Conservation (phyloP, 441 rosid species). For the Populus hybrid region DNA sequence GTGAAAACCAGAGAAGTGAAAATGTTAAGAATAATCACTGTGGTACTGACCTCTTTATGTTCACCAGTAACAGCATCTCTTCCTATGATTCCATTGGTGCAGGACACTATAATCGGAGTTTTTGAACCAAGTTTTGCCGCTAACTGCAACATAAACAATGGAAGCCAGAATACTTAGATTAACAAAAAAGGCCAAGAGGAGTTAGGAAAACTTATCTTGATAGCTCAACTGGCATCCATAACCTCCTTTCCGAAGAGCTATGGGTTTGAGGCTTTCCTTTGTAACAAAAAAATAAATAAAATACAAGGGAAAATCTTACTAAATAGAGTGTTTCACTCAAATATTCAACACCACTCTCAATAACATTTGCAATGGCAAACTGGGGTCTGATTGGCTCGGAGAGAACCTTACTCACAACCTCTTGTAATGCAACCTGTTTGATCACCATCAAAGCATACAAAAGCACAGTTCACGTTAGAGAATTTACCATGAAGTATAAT, state of each 20-base stretch:
- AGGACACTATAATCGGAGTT: constrained; percentile 57
- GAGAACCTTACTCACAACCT: constrained; percentile 33
- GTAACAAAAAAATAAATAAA: background rate
- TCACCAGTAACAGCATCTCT: constrained; percentile 50
- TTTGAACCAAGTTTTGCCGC: constrained; percentile 43
- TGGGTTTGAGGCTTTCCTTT: too few species aligned
- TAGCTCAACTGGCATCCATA: too few species aligned
- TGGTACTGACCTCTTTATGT: constrained; percentile 54
- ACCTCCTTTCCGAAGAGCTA: too few species aligned
- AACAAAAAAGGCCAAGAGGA: background rate
- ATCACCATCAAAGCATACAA: background rate
- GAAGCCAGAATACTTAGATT: background rate
- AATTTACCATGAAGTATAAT: too few species aligned
- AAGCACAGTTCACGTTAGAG: too few species aligned
- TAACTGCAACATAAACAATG: constrained; percentile 36
- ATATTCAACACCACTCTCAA: constrained; percentile 22
- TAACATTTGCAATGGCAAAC: constrained; percentile 61
- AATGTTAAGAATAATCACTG: too few species aligned
- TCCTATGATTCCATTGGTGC: constrained; percentile 58
- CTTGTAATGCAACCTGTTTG: constrained; percentile 47
- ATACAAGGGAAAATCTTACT: constrained; percentile 28
- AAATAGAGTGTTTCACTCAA: constrained; percentile 26
- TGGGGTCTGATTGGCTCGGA: constrained; percentile 65
- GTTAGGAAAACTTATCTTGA: too few species aligned
- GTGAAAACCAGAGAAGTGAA: background rate